Evolutionary conservation across 768 basidiomycete species (phyloP), one percentile per base, ranked within the genome.

Genomic region (Daedaleopsis sinensis): DNA sequence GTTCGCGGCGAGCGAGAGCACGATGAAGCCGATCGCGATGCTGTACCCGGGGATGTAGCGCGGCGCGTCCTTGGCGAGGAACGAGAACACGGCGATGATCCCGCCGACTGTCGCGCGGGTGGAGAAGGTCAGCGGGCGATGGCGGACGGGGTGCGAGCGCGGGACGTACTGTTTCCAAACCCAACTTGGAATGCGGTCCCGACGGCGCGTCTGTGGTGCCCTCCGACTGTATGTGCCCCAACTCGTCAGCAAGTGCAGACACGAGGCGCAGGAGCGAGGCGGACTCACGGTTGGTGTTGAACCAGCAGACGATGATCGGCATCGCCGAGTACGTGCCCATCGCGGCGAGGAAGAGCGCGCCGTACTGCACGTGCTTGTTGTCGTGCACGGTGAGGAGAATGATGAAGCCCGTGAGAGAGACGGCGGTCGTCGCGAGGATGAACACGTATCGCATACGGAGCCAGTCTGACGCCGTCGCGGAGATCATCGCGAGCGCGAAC

Each of bases 171-270:
- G 58, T 72, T 72, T 2, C 70, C 71, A 58, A 72, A 72, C 11
- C 71, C 71, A 32, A 72, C 61, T 42, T 72, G 71, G 62, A 62
- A 72, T 16, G 67, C 71, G 18, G 66, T 70, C 19, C 68, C 70
- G 13, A 72, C 65, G 6, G 68, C 64, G 8, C 71, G 55, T 39
- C 68, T 58, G 24, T 60, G 58, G 52, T 72, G 71, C 13, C 71
- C 70, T 27, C 55, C 68, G 24, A 72, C 70, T 71, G 44, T 16
- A 36, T 42, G 39, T 3, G 3, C 11, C 39, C 18, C 18, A n/a
- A 32, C 24, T 4, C 42, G 48, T 52, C 44, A 61, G 23, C 15
- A 38, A 7, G 13, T 2, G 37, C 4, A 47, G 21, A 32, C 44
- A 16, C 27, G 24, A 27, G 12, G 24, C 10, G 16, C 12, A 23